Evolutionary conservation across 2,329 filamentous ascomycete genomes (phyloP).

Genomic region (Ophiosphaerella herpotricha): DNA sequence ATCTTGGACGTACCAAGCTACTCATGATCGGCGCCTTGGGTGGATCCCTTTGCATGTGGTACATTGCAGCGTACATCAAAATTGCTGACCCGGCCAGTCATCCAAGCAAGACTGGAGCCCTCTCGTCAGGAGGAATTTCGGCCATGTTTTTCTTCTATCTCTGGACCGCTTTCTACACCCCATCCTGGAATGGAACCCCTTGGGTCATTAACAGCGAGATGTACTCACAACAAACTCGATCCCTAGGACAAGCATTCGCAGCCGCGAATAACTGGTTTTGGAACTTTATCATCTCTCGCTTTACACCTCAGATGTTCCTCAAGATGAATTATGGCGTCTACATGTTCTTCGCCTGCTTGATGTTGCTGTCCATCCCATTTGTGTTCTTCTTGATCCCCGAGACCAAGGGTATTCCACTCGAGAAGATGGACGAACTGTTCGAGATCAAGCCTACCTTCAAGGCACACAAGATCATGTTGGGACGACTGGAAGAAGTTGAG

Average conservation of each 20-base stretch:
- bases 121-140: constrained; percentile 58
- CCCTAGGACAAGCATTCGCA: constrained; percentile 59
- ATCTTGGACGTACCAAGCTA: constrained; percentile 64
- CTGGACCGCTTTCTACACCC: constrained; percentile 74
- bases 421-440: constrained; percentile 55
- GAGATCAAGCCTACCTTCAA: constrained; percentile 49
- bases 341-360: constrained; percentile 56
- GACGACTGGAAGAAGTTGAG: constrained; percentile 44
- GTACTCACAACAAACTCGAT: constrained; percentile 70
- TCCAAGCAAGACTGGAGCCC: constrained; percentile 29
- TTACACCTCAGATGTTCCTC: constrained; percentile 68
- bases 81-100: constrained; percentile 51
- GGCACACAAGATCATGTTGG: constrained; percentile 48
- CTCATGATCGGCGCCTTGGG: constrained; percentile 67
- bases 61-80: constrained; percentile 65
- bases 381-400: constrained; percentile 47
- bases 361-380: constrained; percentile 48
- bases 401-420: constrained; percentile 53
- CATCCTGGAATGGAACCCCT: constrained; percentile 72
- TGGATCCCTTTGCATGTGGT: constrained; percentile 67
- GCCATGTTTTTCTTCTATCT: constrained; percentile 75
- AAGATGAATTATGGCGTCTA: constrained; percentile 52
- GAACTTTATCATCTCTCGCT: constrained; percentile 71
- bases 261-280: constrained; percentile 68
- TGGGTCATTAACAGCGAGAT: constrained; percentile 78